Base-by-base conservation (phyloP, 1,284 basidiomycete genomes). In the Vanrija sp. region DNA sequence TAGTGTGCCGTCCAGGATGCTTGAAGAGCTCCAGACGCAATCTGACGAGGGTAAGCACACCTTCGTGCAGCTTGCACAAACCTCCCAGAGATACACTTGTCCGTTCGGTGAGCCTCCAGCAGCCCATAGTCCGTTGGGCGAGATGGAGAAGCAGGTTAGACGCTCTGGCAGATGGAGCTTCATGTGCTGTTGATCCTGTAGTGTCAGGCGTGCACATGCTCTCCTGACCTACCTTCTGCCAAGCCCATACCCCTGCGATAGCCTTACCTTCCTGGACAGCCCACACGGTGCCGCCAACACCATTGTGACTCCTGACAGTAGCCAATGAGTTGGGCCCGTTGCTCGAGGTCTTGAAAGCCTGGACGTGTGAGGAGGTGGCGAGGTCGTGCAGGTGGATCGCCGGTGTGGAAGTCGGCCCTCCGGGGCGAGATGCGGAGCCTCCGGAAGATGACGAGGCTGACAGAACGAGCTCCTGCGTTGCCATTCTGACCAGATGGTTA, bases 1-100 rank as follows among this genome's bases (percentile, higher is more conserved):
- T 97, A 98, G 75, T 98, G 95, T 8, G 92, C 94, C 63, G 96
- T 94, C 83, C 93, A 93, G 0, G 88, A 85, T 57, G 88, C 85
- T 75, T 88, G 88, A 45, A 98, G 80, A 43, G 91, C 86, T 7
- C 95, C 95, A 4, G 92, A 95, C 2, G 88, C 82, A 65, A 93
- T 81, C 90, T 96, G 77, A 18, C 44, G 60, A 18, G 29, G 28
- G 42, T 51, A 25, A 53, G 54, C 28, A 19, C 7, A 34, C 15
- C 6, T 16, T 10, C 39, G 38, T 4, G 18, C 25, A 6, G 54
- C 44, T 50, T 25, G 18, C 47, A 80, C 85, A 66, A 64, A 86
- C 91, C 87, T 96, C 92, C 95, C 95, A 98, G 1, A 98, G 77
- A 70, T 93, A 94, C 66, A 98, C 83, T 50, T 92, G 85, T 26